Base-by-base conservation (phyloP, 352 stramenopile genomes). In the Pythium chondricola region DNA sequence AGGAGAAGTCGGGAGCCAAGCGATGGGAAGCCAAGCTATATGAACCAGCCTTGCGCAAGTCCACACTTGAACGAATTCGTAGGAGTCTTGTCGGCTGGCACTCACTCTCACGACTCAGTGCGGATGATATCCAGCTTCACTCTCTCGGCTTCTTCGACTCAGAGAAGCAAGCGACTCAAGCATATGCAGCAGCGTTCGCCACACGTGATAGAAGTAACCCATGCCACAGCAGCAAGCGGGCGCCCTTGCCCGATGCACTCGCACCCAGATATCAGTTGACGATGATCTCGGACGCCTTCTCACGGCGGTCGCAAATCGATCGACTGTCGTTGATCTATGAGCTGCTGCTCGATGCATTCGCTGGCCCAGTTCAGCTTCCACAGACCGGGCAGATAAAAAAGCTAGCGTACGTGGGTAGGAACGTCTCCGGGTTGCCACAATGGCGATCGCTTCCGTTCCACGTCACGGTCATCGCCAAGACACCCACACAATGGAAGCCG, bases 1-100 rank as follows among this genome's bases (percentile, higher is more conserved):
- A 83, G 49, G 75, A 88, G 33, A 79, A 80, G 27, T 56, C 40
- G n/a, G 59, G 58, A 22, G 60, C 56, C 21, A 78, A 75, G 46
- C 67, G 64, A 21, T 91, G 80, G 80, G 64, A 83, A 32, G 75
- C 69, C 0, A 69, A 68, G 46, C 48, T 74, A 20, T 88, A 77
- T 44, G 58, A 87, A n/a, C 26, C 78, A 3, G 55, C 56, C 3
- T 82, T 61, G 27, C 69, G 74, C 9, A 74, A 68, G 26, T 78
- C 77, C 14, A 71, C 48, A 3, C 16, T 60, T 8, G 51, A 63
- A 18, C 22, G 31, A 29, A 25, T 65, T 5, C 43, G 45, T 18
- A 17, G n/a, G 2, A 17, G 1, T 10, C 40, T 53, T 22, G 29
- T 31, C 5, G 59, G 58, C 18, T 83, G 68, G 67, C 58, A 75